Evolutionary conservation across 2,329 filamentous ascomycete genomes (phyloP).

Genomic region (Monosporascus sp.): DNA sequence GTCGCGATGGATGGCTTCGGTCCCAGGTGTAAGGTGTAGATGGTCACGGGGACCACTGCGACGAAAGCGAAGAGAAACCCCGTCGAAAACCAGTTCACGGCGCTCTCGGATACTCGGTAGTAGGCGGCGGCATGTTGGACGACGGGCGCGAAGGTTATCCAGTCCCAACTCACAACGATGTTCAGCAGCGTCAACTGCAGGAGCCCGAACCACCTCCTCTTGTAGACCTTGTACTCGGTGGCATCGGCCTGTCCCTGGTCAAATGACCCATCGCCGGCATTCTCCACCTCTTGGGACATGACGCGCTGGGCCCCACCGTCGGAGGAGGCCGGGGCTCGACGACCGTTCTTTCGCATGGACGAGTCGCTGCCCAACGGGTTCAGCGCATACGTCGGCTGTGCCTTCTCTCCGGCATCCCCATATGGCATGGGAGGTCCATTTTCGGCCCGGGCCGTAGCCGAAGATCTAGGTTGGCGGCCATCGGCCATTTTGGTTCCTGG

Average conservation of each 20-base stretch:
- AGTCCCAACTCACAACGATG: conserved; percentile 94
- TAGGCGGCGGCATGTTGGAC: conserved; percentile 68
- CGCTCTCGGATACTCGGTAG: conserved; percentile 67
- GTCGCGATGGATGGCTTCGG: conserved; percentile 73
- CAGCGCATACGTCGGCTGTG: conserved; percentile 15
- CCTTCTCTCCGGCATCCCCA: conserved; percentile 11
- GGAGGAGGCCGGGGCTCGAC: conserved; percentile 15
- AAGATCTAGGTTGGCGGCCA: neutral
- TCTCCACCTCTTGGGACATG: conserved; percentile 6
- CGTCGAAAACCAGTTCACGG: conserved; percentile 91
- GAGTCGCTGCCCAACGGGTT: conserved; percentile 10
- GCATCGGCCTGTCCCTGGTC: conserved; percentile 11
- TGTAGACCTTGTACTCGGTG: conserved; percentile 50
- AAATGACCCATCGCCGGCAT: conserved; percentile 3
- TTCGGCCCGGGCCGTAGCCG: neutral
- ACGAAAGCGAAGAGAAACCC: conserved; percentile 83
- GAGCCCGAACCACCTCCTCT: conserved; percentile 83
- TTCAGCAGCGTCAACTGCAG: conserved; percentile 81
- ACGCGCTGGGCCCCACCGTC: conserved; percentile 7
- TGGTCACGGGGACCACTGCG: conserved; percentile 62
- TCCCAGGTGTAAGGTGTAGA: conserved; percentile 74
- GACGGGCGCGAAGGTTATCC: conserved; percentile 87
- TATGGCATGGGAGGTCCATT: neutral
- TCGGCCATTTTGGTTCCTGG: too few species aligned
- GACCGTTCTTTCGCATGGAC: conserved; percentile 12